These are phyloP conservation scores for Turritis glabra DNA, from an alignment of 345 rosid genomes.

Conservation along the genomic window DNA sequence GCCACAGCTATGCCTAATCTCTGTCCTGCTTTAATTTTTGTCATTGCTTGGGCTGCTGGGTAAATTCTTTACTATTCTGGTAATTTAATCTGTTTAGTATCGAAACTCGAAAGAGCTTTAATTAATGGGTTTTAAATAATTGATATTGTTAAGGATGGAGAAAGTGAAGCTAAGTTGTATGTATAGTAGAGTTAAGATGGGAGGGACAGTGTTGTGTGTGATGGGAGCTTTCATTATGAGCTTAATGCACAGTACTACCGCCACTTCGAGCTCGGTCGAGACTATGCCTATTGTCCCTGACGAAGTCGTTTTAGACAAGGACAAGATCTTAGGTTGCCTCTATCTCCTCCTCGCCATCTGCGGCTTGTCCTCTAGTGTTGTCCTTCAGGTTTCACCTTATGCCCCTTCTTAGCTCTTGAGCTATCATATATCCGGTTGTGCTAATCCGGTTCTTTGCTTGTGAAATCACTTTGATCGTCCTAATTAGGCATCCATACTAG, in stretches of 20 bases:
- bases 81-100: neutral
- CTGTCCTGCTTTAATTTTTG: slow-evolving; percentile 81
- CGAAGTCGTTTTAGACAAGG: slow-evolving; percentile 36
- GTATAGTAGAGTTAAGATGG: slow-evolving; percentile 78
- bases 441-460: neutral
- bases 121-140: slow-evolving; percentile 14
- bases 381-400: slow-evolving; percentile 64
- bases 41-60: slow-evolving; percentile 84
- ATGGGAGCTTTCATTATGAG: slow-evolving; percentile 77
- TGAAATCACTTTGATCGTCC: neutral
- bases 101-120: neutral
- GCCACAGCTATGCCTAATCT: slow-evolving; percentile 99
- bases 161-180: slow-evolving; percentile 62
- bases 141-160: slow-evolving; percentile 60
- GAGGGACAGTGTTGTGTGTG: slow-evolving; percentile 79
- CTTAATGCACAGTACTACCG: slow-evolving; percentile 66
- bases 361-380: slow-evolving; percentile 57
- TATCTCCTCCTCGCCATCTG: slow-evolving; percentile 67
- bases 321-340: slow-evolving; percentile 69
- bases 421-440: neutral
- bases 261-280: slow-evolving; percentile 6
- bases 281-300: slow-evolving; percentile 28
- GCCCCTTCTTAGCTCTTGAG: neutral
- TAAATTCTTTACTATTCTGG: slow-evolving; percentile 7
- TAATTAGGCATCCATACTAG: slow-evolving; percentile 65